phyloP scores from a whole-genome alignment of 2,329 filamentous ascomycete species.

The Xylariaceae sp. region DNA sequence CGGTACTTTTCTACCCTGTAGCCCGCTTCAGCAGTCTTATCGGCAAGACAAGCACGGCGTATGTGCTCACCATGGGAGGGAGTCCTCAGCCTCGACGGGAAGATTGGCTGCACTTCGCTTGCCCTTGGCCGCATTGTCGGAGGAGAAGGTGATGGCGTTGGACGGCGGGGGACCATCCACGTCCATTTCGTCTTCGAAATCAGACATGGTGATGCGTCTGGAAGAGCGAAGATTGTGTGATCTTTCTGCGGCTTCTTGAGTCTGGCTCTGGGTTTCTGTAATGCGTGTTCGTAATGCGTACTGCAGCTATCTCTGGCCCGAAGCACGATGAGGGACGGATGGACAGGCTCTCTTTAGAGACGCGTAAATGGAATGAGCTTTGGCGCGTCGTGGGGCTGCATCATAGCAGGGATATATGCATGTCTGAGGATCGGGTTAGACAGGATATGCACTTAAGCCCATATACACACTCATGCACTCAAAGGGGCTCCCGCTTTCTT shows the following conservation, averaged over 20 bases:
- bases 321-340: neutral
- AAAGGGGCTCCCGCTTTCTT: too few species aligned
- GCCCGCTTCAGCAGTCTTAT: neutral
- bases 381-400: conserved; percentile 19
- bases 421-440: too few species aligned
- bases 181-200: conserved; percentile 55
- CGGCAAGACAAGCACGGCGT: too few species aligned
- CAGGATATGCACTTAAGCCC: too few species aligned
- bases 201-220: conserved; percentile 47
- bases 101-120: conserved; percentile 90
- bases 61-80: conserved; percentile 79
- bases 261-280: neutral
- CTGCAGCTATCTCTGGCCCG: neutral
- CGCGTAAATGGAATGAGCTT: conserved; percentile 22
- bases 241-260: neutral
- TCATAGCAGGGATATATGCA: too few species aligned
- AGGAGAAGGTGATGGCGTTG: conserved; percentile 58
- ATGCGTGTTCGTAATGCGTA: conserved; percentile 8
- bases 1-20: conserved; percentile 86
- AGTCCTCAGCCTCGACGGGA: conserved; percentile 89
- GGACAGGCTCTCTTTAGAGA: too few species aligned
- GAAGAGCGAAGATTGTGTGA: too few species aligned
- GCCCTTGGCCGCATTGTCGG: conserved; percentile 69
- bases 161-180: conserved; percentile 42
- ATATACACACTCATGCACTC: too few species aligned